A percentile compares a stretch with the other conserved stretches of the same genome.
Evolutionary conservation across 441 rosid genomes (phyloP).

Genomic region (Brassica balearica): DNA sequence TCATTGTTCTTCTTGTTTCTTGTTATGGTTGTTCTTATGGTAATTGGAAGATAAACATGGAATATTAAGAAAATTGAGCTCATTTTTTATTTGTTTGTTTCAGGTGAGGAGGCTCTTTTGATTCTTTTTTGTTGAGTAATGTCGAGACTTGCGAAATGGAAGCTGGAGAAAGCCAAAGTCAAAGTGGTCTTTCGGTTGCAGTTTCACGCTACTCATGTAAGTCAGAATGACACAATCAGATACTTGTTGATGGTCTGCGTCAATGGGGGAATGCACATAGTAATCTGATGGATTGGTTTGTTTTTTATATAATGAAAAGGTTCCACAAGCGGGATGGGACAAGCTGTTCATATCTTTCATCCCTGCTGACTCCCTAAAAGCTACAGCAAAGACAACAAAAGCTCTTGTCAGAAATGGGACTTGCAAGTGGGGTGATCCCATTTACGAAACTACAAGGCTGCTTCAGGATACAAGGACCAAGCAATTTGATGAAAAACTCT

Average conservation of each 20-base stretch:
- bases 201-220: constrained; percentile 98
- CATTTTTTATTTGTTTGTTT: constrained; percentile 34
- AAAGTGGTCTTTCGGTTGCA: constrained; percentile 98
- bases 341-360: constrained; percentile 89
- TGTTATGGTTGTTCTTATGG: neutral
- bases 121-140: constrained; percentile 49
- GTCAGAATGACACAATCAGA: constrained; percentile 37
- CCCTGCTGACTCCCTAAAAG: constrained; percentile 94
- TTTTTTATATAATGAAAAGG: constrained; percentile 46
- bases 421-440: constrained; percentile 99
- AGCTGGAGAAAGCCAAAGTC: constrained; percentile 93
- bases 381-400: constrained; percentile 92
- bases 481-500: constrained; percentile 85
- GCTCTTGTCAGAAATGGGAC: constrained; percentile 97
- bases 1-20: constrained; percentile 12
- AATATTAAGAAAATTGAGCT: constrained; percentile 17
- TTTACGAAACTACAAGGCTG: constrained; percentile 96
- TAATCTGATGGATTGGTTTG: constrained; percentile 21
- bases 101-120: constrained; percentile 52
- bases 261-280: neutral
- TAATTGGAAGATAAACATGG: neutral
- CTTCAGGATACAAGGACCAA: constrained; percentile 88
- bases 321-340: constrained; percentile 99
- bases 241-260: constrained; percentile 8
- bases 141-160: constrained; percentile 95